These are phyloP conservation scores for Corylus americana DNA, from an alignment of 306 rosid species.

Conservation along the genomic window DNA sequence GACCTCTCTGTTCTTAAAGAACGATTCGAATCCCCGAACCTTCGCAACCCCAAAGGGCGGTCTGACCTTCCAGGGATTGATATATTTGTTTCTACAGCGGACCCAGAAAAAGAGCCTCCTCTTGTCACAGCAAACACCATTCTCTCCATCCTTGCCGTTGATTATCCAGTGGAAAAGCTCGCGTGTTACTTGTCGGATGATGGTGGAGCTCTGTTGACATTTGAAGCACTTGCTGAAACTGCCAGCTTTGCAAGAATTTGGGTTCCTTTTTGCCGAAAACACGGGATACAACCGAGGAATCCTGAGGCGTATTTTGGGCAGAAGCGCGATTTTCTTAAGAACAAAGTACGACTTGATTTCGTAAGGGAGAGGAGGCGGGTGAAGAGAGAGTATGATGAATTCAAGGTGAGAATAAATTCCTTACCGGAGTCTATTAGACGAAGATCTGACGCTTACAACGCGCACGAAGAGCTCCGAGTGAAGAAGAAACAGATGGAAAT, in stretches of 20 bases:
- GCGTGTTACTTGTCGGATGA: conserved; percentile 90
- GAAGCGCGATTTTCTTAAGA: conserved; percentile 79
- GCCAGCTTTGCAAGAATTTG: conserved; percentile 77
- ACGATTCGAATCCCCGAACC: conserved; percentile 71
- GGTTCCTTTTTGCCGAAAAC: conserved; percentile 87
- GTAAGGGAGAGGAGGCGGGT: conserved; percentile 83
- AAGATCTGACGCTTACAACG: conserved; percentile 84
- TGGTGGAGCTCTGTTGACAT: conserved; percentile 79
- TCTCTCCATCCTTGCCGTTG: conserved; percentile 81
- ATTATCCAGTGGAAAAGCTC: conserved; percentile 79
- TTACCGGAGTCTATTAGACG: conserved; percentile 79
- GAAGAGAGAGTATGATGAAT: conserved; percentile 86
- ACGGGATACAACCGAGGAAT: conserved; percentile 69
- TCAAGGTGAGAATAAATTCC: conserved; percentile 79
- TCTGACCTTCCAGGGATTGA: conserved; percentile 89
- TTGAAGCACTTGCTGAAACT: conserved; percentile 86
- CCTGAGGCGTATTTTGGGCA: conserved; percentile 84
- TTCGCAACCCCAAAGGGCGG: conserved; percentile 76
- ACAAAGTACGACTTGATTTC: conserved; percentile 81
- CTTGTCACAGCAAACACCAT: conserved; percentile 85
- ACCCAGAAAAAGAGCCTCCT: conserved; percentile 89
- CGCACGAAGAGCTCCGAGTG: conserved; percentile 75
- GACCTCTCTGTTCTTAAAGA: conserved; percentile 74
- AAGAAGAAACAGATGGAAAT: conserved; percentile 80
- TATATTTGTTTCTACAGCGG: conserved; percentile 83